Evolutionary conservation across 169 alveolate genomes (phyloP), one percentile per base, ranked within the genome.

Genomic region (Toxoplasma gondii): DNA sequence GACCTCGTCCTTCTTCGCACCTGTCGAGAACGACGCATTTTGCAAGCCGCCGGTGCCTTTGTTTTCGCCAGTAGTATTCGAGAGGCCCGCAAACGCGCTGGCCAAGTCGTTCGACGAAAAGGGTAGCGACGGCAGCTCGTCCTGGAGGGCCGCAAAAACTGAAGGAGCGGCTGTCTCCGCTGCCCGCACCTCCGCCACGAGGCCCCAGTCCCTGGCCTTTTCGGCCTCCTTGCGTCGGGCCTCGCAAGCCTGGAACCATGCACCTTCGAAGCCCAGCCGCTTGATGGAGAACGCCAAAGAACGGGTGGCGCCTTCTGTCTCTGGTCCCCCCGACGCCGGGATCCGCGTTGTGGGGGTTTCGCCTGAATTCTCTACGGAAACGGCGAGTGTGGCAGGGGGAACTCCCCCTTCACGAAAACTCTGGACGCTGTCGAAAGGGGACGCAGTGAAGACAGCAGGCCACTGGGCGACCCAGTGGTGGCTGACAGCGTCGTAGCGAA

Each of bases 201-300:
- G 86, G 2, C 29, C 45, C 39, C 22, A 38, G 86, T 78, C 90
- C 34, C 10, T 24, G n/a, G 64, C 64, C 24, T 31, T 22, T 39
- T 82, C 90, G 19, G 90, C 90, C 34, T 22, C 90, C 41, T 27
- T 43, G 17, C 90, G 90, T 4, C 90, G 90, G 12, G 53, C 90
- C 41, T 38, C 90, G 41, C 90, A 82, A 0, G 90, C 90, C 17
- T 29, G 58, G 41, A 82, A 44, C 53, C 53, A 82, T 1, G 90
- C 90, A 2, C 64, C 90, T 82, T 38, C 90, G 41, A 82, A 82
- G 36, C 90, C 90, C 36, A 82, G 67, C n/a, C 67, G 90, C 67
- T 31, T 27, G 19, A 43, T 24, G 36, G 90, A 43, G 64, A 82
- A 82, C 39, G 84, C 39, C 39, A 74, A 9, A 16, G 74, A 64